Conservation (phyloP, 495 filamentous ascomycete genomes). For the Lepidopterella palustris region DNA sequence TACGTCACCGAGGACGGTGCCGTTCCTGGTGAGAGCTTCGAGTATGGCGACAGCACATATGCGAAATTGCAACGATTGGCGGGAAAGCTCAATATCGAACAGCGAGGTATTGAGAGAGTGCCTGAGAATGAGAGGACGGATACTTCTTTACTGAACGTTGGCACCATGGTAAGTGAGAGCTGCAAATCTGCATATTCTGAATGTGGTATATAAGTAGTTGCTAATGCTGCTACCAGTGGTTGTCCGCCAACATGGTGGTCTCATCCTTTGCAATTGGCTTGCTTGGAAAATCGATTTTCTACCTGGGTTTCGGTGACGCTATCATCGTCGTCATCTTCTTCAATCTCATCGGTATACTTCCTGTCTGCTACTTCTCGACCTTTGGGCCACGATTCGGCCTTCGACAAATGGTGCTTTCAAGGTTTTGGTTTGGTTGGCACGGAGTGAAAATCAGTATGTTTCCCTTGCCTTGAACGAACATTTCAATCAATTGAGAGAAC, state of each 20-base stretch:
- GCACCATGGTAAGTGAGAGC: conserved; percentile 62
- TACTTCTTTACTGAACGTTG: conserved; percentile 56
- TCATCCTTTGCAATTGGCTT: conserved; percentile 77
- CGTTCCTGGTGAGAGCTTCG: conserved; percentile 56
- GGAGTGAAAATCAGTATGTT: conserved; percentile 24
- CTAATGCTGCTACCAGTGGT: conserved; percentile 50
- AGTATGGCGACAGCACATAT: conserved; percentile 53
- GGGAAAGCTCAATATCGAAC: conserved; percentile 64
- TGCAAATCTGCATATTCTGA: neutral
- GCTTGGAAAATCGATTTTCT: conserved; percentile 59
- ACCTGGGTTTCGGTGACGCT: conserved; percentile 68
- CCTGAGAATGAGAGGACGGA: conserved; percentile 67
- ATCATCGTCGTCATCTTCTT: conserved; percentile 71
- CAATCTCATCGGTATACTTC: conserved; percentile 66
- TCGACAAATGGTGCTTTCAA: conserved; percentile 76
- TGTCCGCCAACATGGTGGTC: conserved; percentile 78
- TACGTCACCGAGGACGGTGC: conserved; percentile 48
- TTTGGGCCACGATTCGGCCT: conserved; percentile 74
- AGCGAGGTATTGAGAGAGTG: conserved; percentile 75
- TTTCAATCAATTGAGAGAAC: neutral
- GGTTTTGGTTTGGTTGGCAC: conserved; percentile 55
- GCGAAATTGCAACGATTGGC: conserved; percentile 66
- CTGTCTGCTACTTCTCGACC: conserved; percentile 73
- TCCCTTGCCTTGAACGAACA: neutral
- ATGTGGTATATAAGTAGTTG: neutral